Evolutionary conservation across 1,284 basidiomycete genomes (phyloP), one percentile per base, ranked within the genome.

Genomic region (Moesziomyces parantarcticus): DNA sequence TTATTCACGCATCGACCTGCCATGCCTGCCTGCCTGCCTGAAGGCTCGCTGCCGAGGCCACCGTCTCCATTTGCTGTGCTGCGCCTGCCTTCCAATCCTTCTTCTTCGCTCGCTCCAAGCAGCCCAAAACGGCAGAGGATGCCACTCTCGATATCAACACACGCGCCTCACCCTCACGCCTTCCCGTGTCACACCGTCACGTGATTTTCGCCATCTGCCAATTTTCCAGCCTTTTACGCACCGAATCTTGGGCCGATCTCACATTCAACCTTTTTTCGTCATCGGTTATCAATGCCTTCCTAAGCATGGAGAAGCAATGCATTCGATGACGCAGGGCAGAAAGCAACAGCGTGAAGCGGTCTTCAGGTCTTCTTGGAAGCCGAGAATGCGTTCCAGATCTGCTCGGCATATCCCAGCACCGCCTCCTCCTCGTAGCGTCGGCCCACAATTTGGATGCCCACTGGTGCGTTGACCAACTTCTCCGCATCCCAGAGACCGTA

Each of bases 341-440:
- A 32, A 32, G 29, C 26, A 9, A 10, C 29, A 32, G 29, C 25
- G 25, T 8, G 8, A 26, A 8, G 8, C 25, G 8, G 21, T n/a
- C 32, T 40, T 36, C 20, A 23, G 4, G 10, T 36, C 40, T 39
- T 52, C 53, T 50, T 51, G 16, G 49, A 44, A 54, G 43, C 54
- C 57, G 52, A 23, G 22, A 58, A 57, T 2, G 55, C 55, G 6
- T 65, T 32, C 62, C 66, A 74, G 20, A 74, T 22, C 51, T 61
- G 61, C 58, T 65, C 66, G 21, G 71, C 71, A 41, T 66, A 74
- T 0, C 85, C 87, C 34, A 91, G 85, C 10, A 91, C 87, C 0
- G 88, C 89, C 77, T 92, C 91, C 70, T 92, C 91, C 77, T 92
- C 90, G 43, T 89, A 85, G n/a, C 88, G 89, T 52, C 88, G 85